Base-by-base conservation (phyloP, 306 rosid species). In the Geum urbanum region DNA sequence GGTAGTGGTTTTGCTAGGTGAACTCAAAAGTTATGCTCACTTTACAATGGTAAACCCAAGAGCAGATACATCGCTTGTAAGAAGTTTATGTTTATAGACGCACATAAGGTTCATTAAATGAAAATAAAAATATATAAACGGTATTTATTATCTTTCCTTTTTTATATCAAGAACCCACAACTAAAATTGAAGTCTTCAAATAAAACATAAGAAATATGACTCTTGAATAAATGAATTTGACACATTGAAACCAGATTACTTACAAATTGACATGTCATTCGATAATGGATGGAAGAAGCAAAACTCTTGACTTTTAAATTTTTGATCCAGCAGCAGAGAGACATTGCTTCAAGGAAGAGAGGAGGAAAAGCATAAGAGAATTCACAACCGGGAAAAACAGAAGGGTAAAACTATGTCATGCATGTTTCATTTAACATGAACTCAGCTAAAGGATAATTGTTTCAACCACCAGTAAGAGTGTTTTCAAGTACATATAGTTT, bases 231-330 rank as follows among this genome's bases (percentile, higher is more conserved):
- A 53, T 9, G 7, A 10, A 15, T 58, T 65, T 39, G 15, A 20
- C 24, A 14, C 20, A 53, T 8, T 20, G 14, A 74, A 66, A 74
- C 24, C 39, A 71, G 53, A 77, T 78, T 73, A 79, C 99, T 89
- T 82, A 95, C 97, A 81, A 74, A 95, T 86, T 61, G 99, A 84
- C 79, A 81, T 73, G 74, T 95, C 99, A 82, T 95, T 91, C 12
- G 97, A 87, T 66, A 95, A 51, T 47, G 99, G 99, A 71, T 95
- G 99, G 84, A 95, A 95, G 86, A 89, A 87, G 79, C 97, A 91
- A 55, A 50, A 76, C 66, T 80, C 77, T 75, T 86, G 89, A 44
- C 86, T 72, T 85, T 84, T 91, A 78, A 91, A 95, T 35, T 86
- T 87, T 79, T 86, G 91, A 82, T 95, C 99, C 85, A 91, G 82